Evolutionary conservation across 1,284 basidiomycete species (phyloP).

Genomic region (Athelia sp.): DNA sequence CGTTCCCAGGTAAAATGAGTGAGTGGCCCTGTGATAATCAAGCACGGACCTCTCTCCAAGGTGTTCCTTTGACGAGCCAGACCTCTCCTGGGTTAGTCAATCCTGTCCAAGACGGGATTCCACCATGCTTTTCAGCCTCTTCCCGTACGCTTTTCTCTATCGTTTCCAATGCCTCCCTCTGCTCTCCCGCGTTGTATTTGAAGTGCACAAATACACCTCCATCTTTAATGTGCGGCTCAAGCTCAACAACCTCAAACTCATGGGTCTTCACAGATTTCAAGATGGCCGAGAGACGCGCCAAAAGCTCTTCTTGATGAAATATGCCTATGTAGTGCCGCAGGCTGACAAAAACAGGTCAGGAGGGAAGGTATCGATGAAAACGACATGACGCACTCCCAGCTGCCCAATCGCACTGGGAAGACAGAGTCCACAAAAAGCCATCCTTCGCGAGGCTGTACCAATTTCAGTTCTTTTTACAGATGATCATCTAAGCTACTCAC

Average conservation of each 20-base stretch:
- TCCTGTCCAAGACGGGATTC: conserved; percentile 63
- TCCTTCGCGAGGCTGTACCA: conserved; percentile 22
- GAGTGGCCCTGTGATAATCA: neutral
- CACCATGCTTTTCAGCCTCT: conserved; percentile 40
- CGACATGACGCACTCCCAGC: conserved; percentile 43
- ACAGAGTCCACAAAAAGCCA: conserved; percentile 53
- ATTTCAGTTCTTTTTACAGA: no score
- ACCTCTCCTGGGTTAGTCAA: conserved; percentile 43
- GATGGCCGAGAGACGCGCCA: conserved; percentile 41
- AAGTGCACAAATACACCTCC: conserved; percentile 88
- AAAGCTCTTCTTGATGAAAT: conserved; percentile 49
- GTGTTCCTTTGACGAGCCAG: conserved; percentile 79
- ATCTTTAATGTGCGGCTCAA: conserved; percentile 69
- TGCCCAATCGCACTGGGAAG: conserved; percentile 47
- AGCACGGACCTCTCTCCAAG: conserved; percentile 74
- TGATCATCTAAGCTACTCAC: no score
- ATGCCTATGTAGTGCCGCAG: conserved; percentile 58
- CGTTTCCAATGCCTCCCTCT: conserved; percentile 35
- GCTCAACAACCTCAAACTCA: conserved; percentile 49
- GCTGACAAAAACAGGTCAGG: conserved; percentile 28
- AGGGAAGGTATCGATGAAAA: conserved; percentile 4
- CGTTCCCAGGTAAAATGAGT: neutral
- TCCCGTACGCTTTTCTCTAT: conserved; percentile 46
- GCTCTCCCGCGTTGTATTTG: conserved; percentile 45
- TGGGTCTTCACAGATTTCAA: conserved; percentile 48